phyloP scores from a whole-genome alignment of 176 grass and related monocot species.

The Hsuehochloa calcarea region DNA sequence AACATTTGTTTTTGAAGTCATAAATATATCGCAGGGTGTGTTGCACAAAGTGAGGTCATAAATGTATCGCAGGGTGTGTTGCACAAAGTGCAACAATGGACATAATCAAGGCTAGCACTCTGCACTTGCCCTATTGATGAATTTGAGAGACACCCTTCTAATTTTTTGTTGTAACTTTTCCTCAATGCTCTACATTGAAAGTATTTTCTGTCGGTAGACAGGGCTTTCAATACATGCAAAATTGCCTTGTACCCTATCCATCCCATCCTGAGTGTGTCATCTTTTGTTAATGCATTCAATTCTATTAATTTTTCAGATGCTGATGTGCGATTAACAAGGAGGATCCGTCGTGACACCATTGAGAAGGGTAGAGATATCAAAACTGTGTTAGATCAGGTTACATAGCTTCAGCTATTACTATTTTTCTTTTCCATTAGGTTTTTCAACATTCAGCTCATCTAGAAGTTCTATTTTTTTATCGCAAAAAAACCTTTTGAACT shows the following conservation, averaged over 20 bases:
- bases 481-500: background rate
- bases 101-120: background rate
- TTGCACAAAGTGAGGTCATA: background rate
- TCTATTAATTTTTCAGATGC: constrained; percentile 59
- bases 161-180: background rate
- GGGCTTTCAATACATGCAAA: constrained; percentile 9
- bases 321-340: constrained; percentile 80
- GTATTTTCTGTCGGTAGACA: background rate
- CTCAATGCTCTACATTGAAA: background rate
- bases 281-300: constrained; percentile 18
- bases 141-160: background rate
- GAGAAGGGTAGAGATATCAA: constrained; percentile 94
- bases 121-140: background rate
- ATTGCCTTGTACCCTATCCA: constrained; percentile 4
- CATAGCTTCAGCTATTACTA: background rate
- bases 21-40: background rate
- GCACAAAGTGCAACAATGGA: constrained; percentile 4
- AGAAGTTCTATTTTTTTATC: background rate
- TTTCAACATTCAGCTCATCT: background rate
- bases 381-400: constrained; percentile 92
- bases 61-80: background rate
- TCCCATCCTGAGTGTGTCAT: constrained; percentile 11
- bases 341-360: constrained; percentile 77
- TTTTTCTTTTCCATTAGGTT: background rate
- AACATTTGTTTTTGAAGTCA: background rate